Base-by-base conservation (phyloP, 2,329 filamentous ascomycete species). In the Aspergillus udagawae region DNA sequence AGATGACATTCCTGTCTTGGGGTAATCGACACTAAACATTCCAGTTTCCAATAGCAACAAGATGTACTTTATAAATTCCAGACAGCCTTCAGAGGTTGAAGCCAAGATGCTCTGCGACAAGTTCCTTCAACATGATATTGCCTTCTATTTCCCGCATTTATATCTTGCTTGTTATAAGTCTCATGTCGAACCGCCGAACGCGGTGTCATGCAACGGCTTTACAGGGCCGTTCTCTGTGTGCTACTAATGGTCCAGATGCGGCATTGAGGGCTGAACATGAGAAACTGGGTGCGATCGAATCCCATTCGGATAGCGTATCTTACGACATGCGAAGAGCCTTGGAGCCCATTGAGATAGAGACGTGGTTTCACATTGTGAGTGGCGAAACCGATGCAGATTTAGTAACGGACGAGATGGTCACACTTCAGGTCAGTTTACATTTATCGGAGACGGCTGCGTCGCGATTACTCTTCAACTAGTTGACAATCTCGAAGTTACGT, bases 341-440 rank as follows among this genome's bases (percentile, higher is more conserved):
- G 20, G 50, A 57, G 4, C 65, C 67, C 14, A 75, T 76, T 48
- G 66, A 71, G 52, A 70, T 77, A 27, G 70, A 75, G 8, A 75
- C 72, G 21, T 79, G 74, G 65, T 75, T 79, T 52, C 77, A 79
- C 60, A 70, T 79, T 45, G 64, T 79, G 44, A 70, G 68, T 53
- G 72, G 70, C 56, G 63, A 65, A 42, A 68, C 66, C 4, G 61
- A 69, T 49, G 62, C 60, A 3, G 51, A 60, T 17, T 58, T 64
- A 32, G 69, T 74, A 17, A 67, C 70, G 3, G 68, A 72, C 55
- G 60, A 59, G 32, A 74, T 75, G 69, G 63, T 75, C 52, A 62
- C 61, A 52, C 62, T 63, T 12, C 75, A 76, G 67, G 74, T 75
- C 42, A 60, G 65, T 63, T 9, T 41, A 27, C 23, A 59, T 49